Percentiles rank a stretch among this genome's conserved stretches.
Evolutionary conservation across 2,329 filamentous ascomycete genomes (phyloP).

Genomic region (Ceratocystis cacaofunesta): DNA sequence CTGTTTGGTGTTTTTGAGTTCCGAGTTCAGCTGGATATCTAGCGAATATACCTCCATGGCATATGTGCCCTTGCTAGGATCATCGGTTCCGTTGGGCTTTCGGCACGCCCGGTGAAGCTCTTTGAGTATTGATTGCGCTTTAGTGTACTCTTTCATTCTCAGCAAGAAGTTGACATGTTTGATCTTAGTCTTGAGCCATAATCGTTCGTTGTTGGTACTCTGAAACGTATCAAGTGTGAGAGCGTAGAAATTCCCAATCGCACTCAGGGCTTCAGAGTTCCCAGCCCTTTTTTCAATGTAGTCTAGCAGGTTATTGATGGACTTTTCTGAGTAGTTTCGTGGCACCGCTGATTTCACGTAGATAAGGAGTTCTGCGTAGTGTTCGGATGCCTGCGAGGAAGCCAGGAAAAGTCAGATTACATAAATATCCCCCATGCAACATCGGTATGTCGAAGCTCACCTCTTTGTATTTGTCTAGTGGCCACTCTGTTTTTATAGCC

Average conservation of each 20-base stretch:
- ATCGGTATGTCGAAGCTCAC: conserved; percentile 29
- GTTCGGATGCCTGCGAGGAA: conserved; percentile 63
- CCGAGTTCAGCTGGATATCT: conserved; percentile 97
- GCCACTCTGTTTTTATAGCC: conserved; percentile 93
- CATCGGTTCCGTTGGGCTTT: conserved; percentile 69
- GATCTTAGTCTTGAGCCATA: conserved; percentile 97
- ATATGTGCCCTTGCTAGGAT: conserved; percentile 92
- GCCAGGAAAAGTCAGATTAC: neutral
- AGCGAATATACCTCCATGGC: conserved; percentile 89
- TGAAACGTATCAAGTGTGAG: conserved; percentile 89
- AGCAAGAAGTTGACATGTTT: conserved; percentile 86
- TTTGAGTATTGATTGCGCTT: conserved; percentile 66
- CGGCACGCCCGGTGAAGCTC: conserved; percentile 86
- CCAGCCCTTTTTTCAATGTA: conserved; percentile 84
- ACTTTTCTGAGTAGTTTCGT: conserved; percentile 96
- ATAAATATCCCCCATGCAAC: neutral
- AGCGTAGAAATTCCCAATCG: conserved; percentile 92
- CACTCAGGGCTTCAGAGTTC: conserved; percentile 52
- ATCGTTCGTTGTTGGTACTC: conserved; percentile 87
- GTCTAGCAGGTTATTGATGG: conserved; percentile 98
- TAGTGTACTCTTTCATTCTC: conserved; percentile 74
- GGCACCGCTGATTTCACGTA: conserved; percentile 96
- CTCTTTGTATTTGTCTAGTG: conserved; percentile 73
- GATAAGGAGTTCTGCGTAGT: conserved; percentile 88
- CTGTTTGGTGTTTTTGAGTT: conserved; percentile 94